A percentile compares a stretch with the other conserved stretches of the same genome.
Evolutionary conservation across 176 grass and related monocot genomes (phyloP).

Genomic region (Pontederia crassipes): DNA sequence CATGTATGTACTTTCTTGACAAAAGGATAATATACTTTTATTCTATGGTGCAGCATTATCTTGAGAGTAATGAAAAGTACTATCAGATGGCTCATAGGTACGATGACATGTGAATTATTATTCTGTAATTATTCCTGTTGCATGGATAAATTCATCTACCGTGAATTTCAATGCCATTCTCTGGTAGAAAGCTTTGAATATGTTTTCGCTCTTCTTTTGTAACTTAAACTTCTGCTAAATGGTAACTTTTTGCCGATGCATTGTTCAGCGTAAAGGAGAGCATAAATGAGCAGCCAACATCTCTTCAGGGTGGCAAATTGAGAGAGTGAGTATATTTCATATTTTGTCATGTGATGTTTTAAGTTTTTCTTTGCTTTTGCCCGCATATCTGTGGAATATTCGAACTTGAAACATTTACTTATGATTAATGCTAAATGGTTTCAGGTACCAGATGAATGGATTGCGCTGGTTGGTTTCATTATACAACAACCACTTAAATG

Average conservation of each 20-base stretch:
- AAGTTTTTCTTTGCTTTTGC: not conserved
- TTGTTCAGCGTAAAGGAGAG: constrained; percentile 87
- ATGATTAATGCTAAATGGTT: constrained; percentile 20
- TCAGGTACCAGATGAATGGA: constrained; percentile 98
- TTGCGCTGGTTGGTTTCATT: constrained; percentile 93
- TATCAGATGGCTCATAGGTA: constrained; percentile 97
- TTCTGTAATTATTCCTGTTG: not conserved
- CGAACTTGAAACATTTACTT: constrained; percentile 8
- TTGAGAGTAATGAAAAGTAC: constrained; percentile 99
- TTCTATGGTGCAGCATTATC: constrained; percentile 76
- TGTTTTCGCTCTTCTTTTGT: not conserved
- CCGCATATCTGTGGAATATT: not conserved
- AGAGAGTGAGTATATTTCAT: constrained; percentile 54
- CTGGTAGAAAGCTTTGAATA: not conserved
- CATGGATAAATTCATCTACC: not conserved
- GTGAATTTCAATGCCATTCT: not conserved
- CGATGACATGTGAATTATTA: not conserved
- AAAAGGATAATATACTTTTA: constrained; percentile 15
- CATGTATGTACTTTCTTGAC: constrained; percentile 4
- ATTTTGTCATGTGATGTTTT: constrained; percentile 8
- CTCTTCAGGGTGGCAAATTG: constrained; percentile 84
- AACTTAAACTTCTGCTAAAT: not conserved
- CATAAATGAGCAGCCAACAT: constrained; percentile 72
- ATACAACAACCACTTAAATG: constrained; percentile 97
- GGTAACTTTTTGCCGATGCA: not conserved